Percentiles rank a stretch among this genome's conserved stretches.
Conservation (phyloP, 78 protist genomes). For the Chrysochromulina tobinii region DNA sequence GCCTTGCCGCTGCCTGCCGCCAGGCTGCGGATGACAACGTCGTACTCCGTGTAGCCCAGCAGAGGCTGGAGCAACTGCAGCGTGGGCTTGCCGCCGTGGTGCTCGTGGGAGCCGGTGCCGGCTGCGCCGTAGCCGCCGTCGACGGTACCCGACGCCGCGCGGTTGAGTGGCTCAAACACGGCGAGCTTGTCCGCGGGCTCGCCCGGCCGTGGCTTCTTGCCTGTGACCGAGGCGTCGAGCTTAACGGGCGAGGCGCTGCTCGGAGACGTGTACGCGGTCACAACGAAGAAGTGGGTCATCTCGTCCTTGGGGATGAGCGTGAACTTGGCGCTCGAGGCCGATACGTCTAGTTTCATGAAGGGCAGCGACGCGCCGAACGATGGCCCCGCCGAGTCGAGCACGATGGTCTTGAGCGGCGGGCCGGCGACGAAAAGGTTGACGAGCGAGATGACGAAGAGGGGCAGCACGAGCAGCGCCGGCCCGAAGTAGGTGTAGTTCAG, state of each 20-base stretch:
- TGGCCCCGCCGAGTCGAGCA: background rate
- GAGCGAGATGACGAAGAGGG: background rate
- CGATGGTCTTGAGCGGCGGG: background rate
- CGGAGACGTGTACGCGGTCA: background rate
- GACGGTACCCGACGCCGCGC: no score
- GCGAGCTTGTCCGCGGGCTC: no score
- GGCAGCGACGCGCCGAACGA: background rate
- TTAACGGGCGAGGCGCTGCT: no score
- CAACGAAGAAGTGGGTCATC: background rate
- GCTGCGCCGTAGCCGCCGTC: no score
- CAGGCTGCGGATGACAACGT: background rate
- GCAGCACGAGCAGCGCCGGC: constrained; percentile 1
- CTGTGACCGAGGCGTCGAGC: background rate
- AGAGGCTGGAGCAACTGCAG: constrained; percentile 20
- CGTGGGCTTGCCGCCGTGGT: background rate
- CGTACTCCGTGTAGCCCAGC: background rate
- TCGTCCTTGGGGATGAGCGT: background rate
- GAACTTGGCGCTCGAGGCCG: background rate
- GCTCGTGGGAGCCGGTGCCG: no score
- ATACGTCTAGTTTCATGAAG: background rate
- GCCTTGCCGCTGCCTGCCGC: background rate
- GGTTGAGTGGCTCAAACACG: no score
- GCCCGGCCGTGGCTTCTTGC: background rate
- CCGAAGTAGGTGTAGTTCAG: background rate
- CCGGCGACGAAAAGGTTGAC: constrained; percentile 13